Evolutionary conservation across 257 asterid species (phyloP), one percentile per base, ranked within the genome.

Genomic region (Nicotiana noctiflora): DNA sequence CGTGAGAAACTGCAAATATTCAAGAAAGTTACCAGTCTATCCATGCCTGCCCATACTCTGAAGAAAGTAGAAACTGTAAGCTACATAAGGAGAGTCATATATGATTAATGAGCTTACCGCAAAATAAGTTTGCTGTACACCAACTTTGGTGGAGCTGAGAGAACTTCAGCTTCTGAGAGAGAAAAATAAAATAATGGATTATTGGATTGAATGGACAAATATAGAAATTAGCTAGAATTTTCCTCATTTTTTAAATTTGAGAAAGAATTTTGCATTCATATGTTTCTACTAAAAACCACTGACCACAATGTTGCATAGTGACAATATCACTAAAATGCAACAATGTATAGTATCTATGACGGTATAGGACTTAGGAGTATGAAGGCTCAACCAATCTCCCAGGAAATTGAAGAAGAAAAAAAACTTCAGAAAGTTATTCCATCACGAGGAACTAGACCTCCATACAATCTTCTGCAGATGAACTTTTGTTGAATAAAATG

Each of bases 61-160:
- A 31, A 70, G 62, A 77, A 59, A 75, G 49, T 19, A 76, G 62
- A 77, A 57, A 80, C 72, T 34, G 81, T 76, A 64, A 82, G 53
- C 74, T 25, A 51, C 31, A 63, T 66, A 34, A 25, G 32, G 29
- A 21, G 27, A 18, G 51, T 75, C 27, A 77, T 55, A 63, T n/a
- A 79, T 31, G 67, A 65, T 19, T 6, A 32, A 60, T 79, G 63
- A 79, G 84, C 93, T 77, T 80, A 95, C 98, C 93, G 91, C 86
- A 93, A 88, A 84, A 92, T 89, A 82, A 93, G 86, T 88, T 95
- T 95, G 93, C 97, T 95, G 91, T 95, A 95, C 37, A 95, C 99
- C 91, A 95, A 82, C 89, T 92, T 95, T 5, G 97, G 98, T 75
- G 97, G 98, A 25, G 99, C 99, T 67, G 97, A 90, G 82, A 95